Percentiles rank a stretch among this genome's conserved stretches.
Conservation (phyloP, 305 asterid genomes). For the Fraxinus latifolia region DNA sequence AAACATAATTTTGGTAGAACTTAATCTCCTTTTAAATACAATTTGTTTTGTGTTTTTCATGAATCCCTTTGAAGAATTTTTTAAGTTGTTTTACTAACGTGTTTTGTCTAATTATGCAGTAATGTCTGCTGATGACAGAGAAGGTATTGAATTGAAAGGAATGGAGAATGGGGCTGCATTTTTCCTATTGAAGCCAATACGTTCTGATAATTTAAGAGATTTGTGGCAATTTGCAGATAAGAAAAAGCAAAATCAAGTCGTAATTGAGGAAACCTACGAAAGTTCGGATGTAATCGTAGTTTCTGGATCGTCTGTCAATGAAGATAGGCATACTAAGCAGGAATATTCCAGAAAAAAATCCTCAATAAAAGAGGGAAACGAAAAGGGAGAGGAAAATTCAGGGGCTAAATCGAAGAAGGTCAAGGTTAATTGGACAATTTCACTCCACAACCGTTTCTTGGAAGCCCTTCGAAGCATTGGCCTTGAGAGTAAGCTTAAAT, state of each 20-base stretch:
- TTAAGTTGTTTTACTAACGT: neutral
- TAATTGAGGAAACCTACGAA: constrained; percentile 17
- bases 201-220: constrained; percentile 38
- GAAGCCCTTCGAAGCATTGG: constrained; percentile 54
- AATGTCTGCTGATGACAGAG: constrained; percentile 47
- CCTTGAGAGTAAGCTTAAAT: constrained; percentile 40
- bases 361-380: constrained; percentile 21
- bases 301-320: constrained; percentile 21
- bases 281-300: neutral
- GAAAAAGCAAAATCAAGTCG: constrained; percentile 24
- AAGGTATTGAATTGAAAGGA: constrained; percentile 30
- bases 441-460: constrained; percentile 58
- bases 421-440: constrained; percentile 52
- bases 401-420: constrained; percentile 28
- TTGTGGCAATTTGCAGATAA: constrained; percentile 47
- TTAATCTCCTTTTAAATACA: neutral
- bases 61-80: neutral
- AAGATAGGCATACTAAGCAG: neutral
- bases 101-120: constrained; percentile 30
- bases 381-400: constrained; percentile 16
- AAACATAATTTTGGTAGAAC: neutral
- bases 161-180: constrained; percentile 42
- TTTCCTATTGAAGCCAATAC: constrained; percentile 49
- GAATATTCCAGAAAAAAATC: constrained; percentile 27
- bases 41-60: neutral